phyloP scores from a whole-genome alignment of 192 early-diverging fungal genomes.

The Linnemannia exigua region DNA sequence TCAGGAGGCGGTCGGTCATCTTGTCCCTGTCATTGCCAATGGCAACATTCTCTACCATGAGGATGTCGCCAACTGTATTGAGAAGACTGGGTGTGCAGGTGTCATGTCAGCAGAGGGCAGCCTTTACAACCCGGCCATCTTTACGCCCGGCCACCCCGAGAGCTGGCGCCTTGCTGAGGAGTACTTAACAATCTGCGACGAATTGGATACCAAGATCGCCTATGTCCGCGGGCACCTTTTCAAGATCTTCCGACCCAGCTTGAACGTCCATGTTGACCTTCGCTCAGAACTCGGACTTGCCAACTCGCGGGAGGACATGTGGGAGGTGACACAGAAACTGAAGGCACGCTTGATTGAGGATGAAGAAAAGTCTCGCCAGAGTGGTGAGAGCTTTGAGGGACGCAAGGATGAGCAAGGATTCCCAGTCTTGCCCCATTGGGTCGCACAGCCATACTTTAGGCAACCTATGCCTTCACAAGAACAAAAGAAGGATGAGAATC shows the following conservation, averaged over 20 bases:
- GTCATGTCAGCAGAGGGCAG: slow-evolving; percentile 95
- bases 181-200: slow-evolving; percentile 89
- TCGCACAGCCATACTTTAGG: slow-evolving; percentile 78
- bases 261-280: slow-evolving; percentile 85
- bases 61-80: slow-evolving; percentile 87
- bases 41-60: slow-evolving; percentile 97
- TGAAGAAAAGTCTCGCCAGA: slow-evolving; percentile 15
- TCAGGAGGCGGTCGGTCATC: slow-evolving; percentile 76
- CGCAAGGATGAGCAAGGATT: slow-evolving; percentile 63
- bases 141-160: slow-evolving; percentile 72
- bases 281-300: slow-evolving; percentile 78
- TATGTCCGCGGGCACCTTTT: slow-evolving; percentile 92
- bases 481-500: background rate
- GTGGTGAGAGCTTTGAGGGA: slow-evolving; percentile 44
- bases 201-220: slow-evolving; percentile 72
- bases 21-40: slow-evolving; percentile 95
- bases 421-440: slow-evolving; percentile 75
- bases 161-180: slow-evolving; percentile 88
- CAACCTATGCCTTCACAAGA: slow-evolving; percentile 54
- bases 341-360: slow-evolving; percentile 65
- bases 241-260: slow-evolving; percentile 86
- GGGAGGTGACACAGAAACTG: slow-evolving; percentile 68
- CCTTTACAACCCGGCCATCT: slow-evolving; percentile 92
- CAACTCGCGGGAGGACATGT: slow-evolving; percentile 70
- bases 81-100: slow-evolving; percentile 90